Evolutionary conservation across 2,329 filamentous ascomycete species (phyloP), one percentile per base, ranked within the genome.

Genomic region (Colletotrichum sp.): DNA sequence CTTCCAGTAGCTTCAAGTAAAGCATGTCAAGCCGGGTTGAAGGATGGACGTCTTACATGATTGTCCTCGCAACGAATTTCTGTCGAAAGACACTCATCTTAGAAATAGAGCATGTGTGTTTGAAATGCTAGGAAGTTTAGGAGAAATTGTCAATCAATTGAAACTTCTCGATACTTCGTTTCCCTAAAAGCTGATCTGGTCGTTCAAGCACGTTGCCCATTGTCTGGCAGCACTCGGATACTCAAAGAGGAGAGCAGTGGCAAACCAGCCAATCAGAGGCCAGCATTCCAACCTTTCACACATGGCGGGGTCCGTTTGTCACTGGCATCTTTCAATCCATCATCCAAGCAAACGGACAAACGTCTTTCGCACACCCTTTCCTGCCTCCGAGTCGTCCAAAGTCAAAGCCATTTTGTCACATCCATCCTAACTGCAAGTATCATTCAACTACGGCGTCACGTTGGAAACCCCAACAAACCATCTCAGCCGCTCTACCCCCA

Each of bases 251-350:
- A 52, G 43, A 25, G 43, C 43, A 12, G 25, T 65, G 62, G 55
- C 30, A 15, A 43, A 15, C 12, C 10, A 28, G 25, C 72, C 69
- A 75, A 72, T 75, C 68, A 72, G 52, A 58, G 25, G 12, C 25
- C 22, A 52, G 28, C 8, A 30, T 34, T 65, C 36, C n/a, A 72
- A 72, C 55, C 62, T 62, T 75, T 43, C 65, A 6, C 32, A 43
- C 27, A 64, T 48, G 32, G 64, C 36, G 69, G 72, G 72, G 27
- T 39, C 55, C 30, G 52, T 22, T 56, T 34, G 28, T 61, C 61
- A 66, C 52, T 66, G 5, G 61, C 55, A 9, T n/a, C 30, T 67
- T 27, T 39, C 58, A 13, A 62, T 25, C 55, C 55, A 32, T 30
- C 43, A 67, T 7, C 52, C 9, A n/a, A 39, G 18, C 43, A 16